Conservation (phyloP, 2,329 filamentous ascomycete genomes). For the Gnomoniopsis sp. region DNA sequence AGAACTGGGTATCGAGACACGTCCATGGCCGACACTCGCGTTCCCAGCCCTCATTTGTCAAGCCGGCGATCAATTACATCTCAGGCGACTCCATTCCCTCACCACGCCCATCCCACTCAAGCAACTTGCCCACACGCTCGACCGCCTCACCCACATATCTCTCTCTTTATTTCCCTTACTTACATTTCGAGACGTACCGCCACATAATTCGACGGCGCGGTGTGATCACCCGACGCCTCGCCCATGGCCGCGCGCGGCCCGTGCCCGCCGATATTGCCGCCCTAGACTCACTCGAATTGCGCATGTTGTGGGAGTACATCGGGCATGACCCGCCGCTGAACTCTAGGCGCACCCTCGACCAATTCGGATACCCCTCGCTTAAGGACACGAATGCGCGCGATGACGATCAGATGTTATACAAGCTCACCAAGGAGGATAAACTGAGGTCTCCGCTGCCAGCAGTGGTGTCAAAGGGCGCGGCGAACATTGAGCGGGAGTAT, state of each 20-base stretch:
- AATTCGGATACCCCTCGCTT: constrained; percentile 61
- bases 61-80: constrained; percentile 32
- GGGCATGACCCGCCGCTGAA: constrained; percentile 60
- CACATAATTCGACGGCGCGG: constrained; percentile 54
- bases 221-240: constrained; percentile 48
- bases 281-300: constrained; percentile 53
- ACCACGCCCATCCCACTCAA: constrained; percentile 20
- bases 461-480: background rate
- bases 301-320: constrained; percentile 61
- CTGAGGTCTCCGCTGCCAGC: constrained; percentile 23
- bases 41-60: constrained; percentile 36
- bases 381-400: constrained; percentile 58
- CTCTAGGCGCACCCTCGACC: constrained; percentile 58
- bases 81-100: constrained; percentile 29
- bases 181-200: constrained; percentile 63
- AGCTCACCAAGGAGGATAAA: constrained; percentile 49
- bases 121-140: constrained; percentile 5
- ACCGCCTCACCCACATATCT: constrained; percentile 31
- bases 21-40: constrained; percentile 37
- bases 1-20: constrained; percentile 39
- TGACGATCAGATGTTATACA: constrained; percentile 66
- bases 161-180: constrained; percentile 54
- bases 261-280: constrained; percentile 52
- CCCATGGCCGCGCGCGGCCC: constrained; percentile 52
- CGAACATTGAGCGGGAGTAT: constrained; percentile 5